Evolutionary conservation across 768 basidiomycete species (phyloP), one percentile per base, ranked within the genome.

Genomic region (Clathrus columnatus): DNA sequence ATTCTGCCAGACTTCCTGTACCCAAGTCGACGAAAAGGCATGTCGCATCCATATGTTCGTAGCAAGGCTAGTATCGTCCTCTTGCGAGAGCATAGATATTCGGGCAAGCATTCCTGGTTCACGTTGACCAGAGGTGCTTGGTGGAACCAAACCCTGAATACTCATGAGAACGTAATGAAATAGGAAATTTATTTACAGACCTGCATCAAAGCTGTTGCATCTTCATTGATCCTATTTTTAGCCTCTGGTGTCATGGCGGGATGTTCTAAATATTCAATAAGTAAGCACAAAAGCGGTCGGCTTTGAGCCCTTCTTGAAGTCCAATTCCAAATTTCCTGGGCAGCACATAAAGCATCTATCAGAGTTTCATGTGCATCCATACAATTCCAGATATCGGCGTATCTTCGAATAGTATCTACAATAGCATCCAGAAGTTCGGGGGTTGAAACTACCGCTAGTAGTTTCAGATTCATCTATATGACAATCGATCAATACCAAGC

Each of bases 31-130:
- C 0, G 86, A 79, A 16, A 79, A 80, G 43, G 85, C 81, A 61
- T 90, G 90, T 64, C 87, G 85, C 67, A 87, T 85, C 89, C 89
- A 91, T 14, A 91, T 72, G 46, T 78, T 77, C 61, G 85, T 85
- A 0, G 87, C 88, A 20, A 91, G 79, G 47, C 78, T 75, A 2
- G 54, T 55, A 27, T 55, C 54, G n/a, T 55, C 44, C 46, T 55
- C 45, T 21, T 46, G 54, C 23, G 23, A 24, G 26, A 55, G 54
- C 54, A 55, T 55, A 14, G 45, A 27, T 30, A 55, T 55, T 6
- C 54, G 54, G 11, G 54, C 24, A 5, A 55, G 41, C 26, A 55
- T 55, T 16, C 45, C 48, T 5, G 54, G 54, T 48, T 54, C 53
- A 2, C 53, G 53, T 30, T 55, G 54, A 27, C 45, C 48, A 46